phyloP scores from a whole-genome alignment of 768 basidiomycete genomes.

The Steccherinum ochraceum region DNA sequence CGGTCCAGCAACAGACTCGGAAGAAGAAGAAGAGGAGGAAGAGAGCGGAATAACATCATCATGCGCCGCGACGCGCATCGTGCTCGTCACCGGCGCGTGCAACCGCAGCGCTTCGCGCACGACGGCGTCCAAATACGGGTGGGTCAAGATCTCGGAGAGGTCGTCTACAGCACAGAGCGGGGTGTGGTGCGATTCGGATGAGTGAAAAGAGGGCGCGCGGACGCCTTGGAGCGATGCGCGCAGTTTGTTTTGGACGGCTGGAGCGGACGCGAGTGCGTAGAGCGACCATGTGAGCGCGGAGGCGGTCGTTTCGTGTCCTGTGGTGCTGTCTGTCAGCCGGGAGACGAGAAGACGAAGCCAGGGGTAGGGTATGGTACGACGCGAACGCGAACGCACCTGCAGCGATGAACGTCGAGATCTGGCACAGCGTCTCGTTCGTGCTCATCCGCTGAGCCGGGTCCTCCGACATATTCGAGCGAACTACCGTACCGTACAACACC shows the following conservation, averaged over 20 bases:
- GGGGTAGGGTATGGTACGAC: background rate
- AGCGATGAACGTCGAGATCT: slow-evolving; percentile 58
- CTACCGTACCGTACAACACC: slow-evolving; percentile 35
- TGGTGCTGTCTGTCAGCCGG: background rate
- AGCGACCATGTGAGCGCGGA: slow-evolving; percentile 58
- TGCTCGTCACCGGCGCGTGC: slow-evolving; percentile 50
- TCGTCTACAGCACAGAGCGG: slow-evolving; percentile 13
- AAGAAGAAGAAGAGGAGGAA: slow-evolving; percentile 20
- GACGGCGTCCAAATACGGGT: slow-evolving; percentile 53
- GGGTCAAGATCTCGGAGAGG: slow-evolving; percentile 19
- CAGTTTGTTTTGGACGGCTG: slow-evolving; percentile 38
- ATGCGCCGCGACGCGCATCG: slow-evolving; percentile 43
- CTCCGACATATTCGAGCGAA: slow-evolving; percentile 51
- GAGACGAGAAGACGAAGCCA: background rate
- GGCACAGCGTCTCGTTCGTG: slow-evolving; percentile 51
- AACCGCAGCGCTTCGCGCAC: slow-evolving; percentile 52
- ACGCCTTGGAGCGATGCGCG: slow-evolving; percentile 32
- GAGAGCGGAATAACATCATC: slow-evolving; percentile 49
- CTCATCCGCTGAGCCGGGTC: slow-evolving; percentile 43
- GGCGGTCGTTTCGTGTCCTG: slow-evolving; percentile 57
- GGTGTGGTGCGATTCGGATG: background rate
- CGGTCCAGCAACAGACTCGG: slow-evolving; percentile 5
- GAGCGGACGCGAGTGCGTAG: slow-evolving; percentile 45
- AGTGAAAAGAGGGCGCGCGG: slow-evolving; percentile 17
- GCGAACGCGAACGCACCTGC: slow-evolving; percentile 21